Evolutionary conservation across 495 filamentous ascomycete genomes (phyloP), one percentile per base, ranked within the genome.

Genomic region (Margaritispora aquatica): DNA sequence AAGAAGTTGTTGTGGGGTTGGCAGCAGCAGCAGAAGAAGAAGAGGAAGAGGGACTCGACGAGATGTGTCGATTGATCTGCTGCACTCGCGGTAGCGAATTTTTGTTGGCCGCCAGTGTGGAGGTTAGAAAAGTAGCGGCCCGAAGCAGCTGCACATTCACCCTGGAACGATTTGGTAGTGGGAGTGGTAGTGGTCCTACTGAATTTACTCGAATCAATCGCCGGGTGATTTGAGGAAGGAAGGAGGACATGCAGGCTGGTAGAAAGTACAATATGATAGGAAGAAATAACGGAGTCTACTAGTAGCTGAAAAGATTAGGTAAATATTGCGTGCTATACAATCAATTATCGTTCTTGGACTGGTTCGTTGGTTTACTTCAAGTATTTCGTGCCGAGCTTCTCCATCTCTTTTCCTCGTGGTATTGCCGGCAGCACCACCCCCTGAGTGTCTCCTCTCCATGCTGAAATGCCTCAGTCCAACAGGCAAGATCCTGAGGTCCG

Each of bases 31-130:
- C 64, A 55, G 49, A 41, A 50, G 54, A 52, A 17, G 61, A 26
- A 21, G 63, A 59, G 8, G 70, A 62, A 53, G 73, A 26, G 11
- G 70, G 66, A 58, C 68, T 68, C 66, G 77, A 76, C 38, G 38
- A 8, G 55, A 87, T 64, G 54, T 87, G 84, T 26, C 77, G 75
- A 69, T 78, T 76, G 56, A 87, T 71, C 59, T 84, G 82, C 29
- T 74, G 70, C n/a, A 77, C 77, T 54, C 82, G 75, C 56, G 68
- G 70, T 50, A 68, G 63, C 53, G 78, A 70, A 59, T 60, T 61
- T 64, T 64, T 68, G 62, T 38, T 68, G 66, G 68, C 61, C 59
- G 66, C 66, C 66, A 68, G 66, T 57, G 55, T 68, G 54, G 49
- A 52, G 22, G 47, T 47, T 34, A 34, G 13, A 34, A 13, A 31